Evolutionary conservation across 2,329 filamentous ascomycete species (phyloP).

Genomic region (Cercospora sp.): DNA sequence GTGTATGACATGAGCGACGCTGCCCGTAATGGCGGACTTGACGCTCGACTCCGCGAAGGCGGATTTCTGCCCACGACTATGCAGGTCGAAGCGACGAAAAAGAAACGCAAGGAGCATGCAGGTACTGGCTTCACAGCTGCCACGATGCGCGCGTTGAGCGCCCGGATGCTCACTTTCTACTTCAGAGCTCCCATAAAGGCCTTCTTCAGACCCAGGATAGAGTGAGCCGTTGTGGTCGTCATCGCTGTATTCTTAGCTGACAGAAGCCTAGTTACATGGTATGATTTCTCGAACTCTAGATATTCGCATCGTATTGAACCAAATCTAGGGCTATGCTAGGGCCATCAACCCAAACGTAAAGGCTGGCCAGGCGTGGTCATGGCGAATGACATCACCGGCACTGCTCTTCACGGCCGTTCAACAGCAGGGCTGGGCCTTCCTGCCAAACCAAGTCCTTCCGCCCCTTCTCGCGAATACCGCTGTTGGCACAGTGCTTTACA

Average conservation of each 20-base stretch:
- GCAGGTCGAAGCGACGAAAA: constrained; percentile 23
- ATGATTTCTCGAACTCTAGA: constrained; percentile 20
- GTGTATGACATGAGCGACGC: constrained; percentile 24
- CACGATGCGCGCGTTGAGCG: constrained; percentile 77
- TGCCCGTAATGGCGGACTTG: constrained; percentile 21
- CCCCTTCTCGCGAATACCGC: constrained; percentile 72
- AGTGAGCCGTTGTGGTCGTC: constrained; percentile 58
- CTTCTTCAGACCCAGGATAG: constrained; percentile 86
- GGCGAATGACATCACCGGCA: constrained; percentile 67
- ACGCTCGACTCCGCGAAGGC: constrained; percentile 21
- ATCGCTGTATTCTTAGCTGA: constrained; percentile 12
- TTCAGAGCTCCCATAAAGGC: constrained; percentile 89
- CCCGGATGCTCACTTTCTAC: constrained; percentile 84
- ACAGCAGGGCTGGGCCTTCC: constrained; percentile 70
- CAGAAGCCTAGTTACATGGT: constrained; percentile 51
- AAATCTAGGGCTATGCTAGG: constrained; percentile 58
- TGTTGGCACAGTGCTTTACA: constrained; percentile 74
- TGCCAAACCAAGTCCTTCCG: constrained; percentile 75
- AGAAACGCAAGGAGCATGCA: constrained; percentile 58
- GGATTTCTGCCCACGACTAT: constrained; percentile 9
- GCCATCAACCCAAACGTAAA: constrained; percentile 60
- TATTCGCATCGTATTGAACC: background rate
- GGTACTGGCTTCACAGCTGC: constrained; percentile 79
- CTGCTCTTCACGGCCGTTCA: constrained; percentile 67
- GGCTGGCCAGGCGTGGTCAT: constrained; percentile 55